Evolutionary conservation across 371 early-diverging fungal species (phyloP), one percentile per base, ranked within the genome.

Genomic region (Chytridium lagenaria): DNA sequence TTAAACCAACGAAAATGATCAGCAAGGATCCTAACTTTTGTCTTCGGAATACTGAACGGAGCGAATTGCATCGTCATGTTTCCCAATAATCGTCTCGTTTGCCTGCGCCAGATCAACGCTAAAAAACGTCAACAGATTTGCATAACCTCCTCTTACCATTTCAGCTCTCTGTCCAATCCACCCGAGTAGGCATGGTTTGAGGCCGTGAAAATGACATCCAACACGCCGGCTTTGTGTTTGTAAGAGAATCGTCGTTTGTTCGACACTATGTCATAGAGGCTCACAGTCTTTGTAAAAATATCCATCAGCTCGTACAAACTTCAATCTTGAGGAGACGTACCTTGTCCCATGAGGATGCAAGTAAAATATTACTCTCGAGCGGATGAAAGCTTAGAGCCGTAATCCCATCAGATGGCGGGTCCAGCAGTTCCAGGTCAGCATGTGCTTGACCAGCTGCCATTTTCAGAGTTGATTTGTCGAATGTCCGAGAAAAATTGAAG

Each of bases 261-360:
- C 36, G 70, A 75, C 22, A 79, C 80, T 1, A 89, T 90, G 78
- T 97, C 92, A 75, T 97, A 95, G 1, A 95, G 81, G 1, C 93
- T 85, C 30, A 95, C 90, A 16, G 83, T 88, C 92, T 94, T 81
- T 1, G n/a, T n/a, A n/a, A n/a, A 63, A 51, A 3, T 7, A 22
- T 12, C 39, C 50, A 34, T 33, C 55, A 26, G 44, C 19, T 44
- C 7, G 44, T 44, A 7, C 19, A 44, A 12, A 19, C 12, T 12
- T 44, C 19, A 7, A 12, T 7, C 44, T 44, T 44, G n/a, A 44
- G 44, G 19, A 26, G 10, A 3, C 61, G 2, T 87, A 92, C 94
- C 84, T 85, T 88, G 80, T 98, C 97, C 98, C 98, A 98, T 7
- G 94, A 93, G 23, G 94, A 87, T 7, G 86, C 93, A 40, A 94